These are phyloP conservation scores for Neophaeococcomyces aloes DNA, from an alignment of 2,329 filamentous ascomycete genomes.

Conservation along the genomic window DNA sequence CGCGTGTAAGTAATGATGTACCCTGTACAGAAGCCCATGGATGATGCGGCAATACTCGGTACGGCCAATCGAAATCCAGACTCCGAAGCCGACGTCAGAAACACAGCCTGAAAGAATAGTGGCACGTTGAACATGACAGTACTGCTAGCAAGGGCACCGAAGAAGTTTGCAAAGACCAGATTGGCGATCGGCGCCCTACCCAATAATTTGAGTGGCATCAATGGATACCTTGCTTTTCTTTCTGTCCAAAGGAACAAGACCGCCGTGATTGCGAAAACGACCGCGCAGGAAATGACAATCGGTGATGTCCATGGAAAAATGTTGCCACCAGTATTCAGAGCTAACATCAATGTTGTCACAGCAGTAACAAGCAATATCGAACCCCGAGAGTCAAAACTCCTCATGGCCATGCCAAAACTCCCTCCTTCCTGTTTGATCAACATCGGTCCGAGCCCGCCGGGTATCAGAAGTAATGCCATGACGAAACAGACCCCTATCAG, in stretches of 20 bases:
- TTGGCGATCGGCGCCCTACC: constrained; percentile 56
- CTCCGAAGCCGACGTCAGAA: constrained; percentile 9
- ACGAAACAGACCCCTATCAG: constrained; percentile 54
- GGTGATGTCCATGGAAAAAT: constrained; percentile 50
- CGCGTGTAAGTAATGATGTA: constrained; percentile 38
- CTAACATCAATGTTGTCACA: constrained; percentile 55
- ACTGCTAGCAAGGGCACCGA: constrained; percentile 52
- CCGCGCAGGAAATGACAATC: constrained; percentile 49
- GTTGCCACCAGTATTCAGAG: constrained; percentile 64
- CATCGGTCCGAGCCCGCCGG: constrained; percentile 48
- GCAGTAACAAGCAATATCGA: constrained; percentile 56
- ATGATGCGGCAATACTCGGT: constrained; percentile 23
- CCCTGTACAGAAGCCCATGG: constrained; percentile 33
- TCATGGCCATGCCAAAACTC: constrained; percentile 56
- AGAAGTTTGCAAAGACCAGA: constrained; percentile 63
- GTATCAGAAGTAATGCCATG: constrained; percentile 49
- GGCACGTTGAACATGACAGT: constrained; percentile 62
- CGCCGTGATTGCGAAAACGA: constrained; percentile 49
- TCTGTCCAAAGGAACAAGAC: constrained; percentile 59
- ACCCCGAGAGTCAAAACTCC: constrained; percentile 62
- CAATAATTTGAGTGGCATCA: constrained; percentile 64
- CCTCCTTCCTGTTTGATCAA: constrained; percentile 35
- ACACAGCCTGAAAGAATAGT: constrained; percentile 63
- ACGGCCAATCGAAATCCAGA: constrained; percentile 14
- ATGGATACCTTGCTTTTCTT: constrained; percentile 57